A percentile compares a stretch with the other conserved stretches of the same genome.
Conservation (phyloP, 2,329 filamentous ascomycete species). For the Claviceps monticola region DNA sequence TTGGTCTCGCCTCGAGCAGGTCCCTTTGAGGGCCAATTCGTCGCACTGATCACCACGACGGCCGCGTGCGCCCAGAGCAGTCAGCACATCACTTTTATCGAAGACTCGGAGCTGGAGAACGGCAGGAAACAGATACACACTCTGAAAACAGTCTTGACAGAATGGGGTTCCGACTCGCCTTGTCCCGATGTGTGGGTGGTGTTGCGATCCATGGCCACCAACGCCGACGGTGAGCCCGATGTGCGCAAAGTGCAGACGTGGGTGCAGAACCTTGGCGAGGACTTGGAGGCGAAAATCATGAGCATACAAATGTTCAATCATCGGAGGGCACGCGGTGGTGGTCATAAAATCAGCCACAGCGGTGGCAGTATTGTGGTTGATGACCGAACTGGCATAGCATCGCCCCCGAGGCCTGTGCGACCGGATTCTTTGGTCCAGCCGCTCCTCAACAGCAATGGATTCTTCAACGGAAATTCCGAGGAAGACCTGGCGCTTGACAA, state of each 20-base stretch:
- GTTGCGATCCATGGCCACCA: conserved; percentile 31
- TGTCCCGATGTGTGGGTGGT: conserved; percentile 35
- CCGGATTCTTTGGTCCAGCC: conserved; percentile 5
- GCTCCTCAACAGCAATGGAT: background rate
- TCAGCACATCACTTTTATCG: conserved; percentile 17
- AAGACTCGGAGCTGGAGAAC: conserved; percentile 23
- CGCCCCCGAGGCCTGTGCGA: background rate
- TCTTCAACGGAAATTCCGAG: background rate
- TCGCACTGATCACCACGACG: conserved; percentile 31
- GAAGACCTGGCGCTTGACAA: background rate
- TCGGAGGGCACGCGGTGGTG: conserved; percentile 4
- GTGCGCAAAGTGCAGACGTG: conserved; percentile 35
- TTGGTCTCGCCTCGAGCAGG: conserved; percentile 35
- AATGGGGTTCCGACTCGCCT: conserved; percentile 18
- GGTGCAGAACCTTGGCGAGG: conserved; percentile 38
- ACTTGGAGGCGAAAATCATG: conserved; percentile 30
- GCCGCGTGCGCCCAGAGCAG: conserved; percentile 6
- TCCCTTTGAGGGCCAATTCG: conserved; percentile 33
- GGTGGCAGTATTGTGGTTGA: background rate
- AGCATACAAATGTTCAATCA: conserved; percentile 30
- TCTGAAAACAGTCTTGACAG: conserved; percentile 26
- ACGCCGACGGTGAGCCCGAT: conserved; percentile 25
- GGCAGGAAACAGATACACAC: conserved; percentile 27
- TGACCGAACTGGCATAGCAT: conserved; percentile 14
- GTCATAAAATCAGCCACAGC: background rate